Evolutionary conservation across 2,329 filamentous ascomycete genomes (phyloP).

Genomic region (Alternaria postmessia): DNA sequence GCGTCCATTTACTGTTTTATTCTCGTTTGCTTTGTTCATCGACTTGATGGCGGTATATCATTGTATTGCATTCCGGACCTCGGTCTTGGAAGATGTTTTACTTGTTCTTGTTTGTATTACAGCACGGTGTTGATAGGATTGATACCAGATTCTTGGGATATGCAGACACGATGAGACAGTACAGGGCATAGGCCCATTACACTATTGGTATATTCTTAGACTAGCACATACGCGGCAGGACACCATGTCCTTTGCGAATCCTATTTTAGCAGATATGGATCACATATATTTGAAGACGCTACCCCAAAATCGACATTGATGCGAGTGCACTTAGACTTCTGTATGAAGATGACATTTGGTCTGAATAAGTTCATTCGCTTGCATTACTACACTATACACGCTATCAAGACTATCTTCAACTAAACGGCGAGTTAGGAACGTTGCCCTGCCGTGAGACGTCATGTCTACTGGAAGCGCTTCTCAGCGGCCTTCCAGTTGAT

Average conservation of each 20-base stretch:
- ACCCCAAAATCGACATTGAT: background rate
- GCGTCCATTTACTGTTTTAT: background rate
- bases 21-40: background rate
- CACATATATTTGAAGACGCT: background rate
- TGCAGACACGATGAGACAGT: background rate
- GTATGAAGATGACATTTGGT: background rate
- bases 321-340: background rate
- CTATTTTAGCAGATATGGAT: background rate
- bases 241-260: background rate
- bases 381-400: slow-evolving; percentile 14
- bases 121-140: background rate
- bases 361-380: background rate
- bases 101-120: background rate
- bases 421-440: slow-evolving; percentile 10
- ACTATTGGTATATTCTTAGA: background rate
- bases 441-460: background rate
- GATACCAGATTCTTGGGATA: background rate
- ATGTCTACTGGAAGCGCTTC: slow-evolving; percentile 68
- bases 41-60: background rate
- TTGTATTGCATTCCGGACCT: background rate
- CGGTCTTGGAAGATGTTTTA: background rate
- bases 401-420: background rate
- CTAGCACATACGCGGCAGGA: background rate
- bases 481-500: slow-evolving; percentile 94
- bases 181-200: background rate